Conservation (phyloP, 2,329 filamentous ascomycete species). For the Cladobotryum protrusum region DNA sequence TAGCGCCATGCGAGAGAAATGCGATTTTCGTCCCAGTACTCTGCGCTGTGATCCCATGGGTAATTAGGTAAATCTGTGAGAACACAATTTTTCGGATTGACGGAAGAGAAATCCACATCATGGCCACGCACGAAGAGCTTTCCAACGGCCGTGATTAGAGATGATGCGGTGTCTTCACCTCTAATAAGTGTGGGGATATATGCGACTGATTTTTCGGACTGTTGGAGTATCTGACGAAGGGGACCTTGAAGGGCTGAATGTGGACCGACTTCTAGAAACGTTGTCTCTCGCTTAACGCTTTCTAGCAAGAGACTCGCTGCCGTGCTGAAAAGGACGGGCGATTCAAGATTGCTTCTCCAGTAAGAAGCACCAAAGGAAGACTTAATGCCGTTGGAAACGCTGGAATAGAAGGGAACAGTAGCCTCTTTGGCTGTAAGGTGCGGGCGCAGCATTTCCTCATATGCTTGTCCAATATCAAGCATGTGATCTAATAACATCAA, state of each 20-base stretch:
- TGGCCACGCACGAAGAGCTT: constrained; percentile 14
- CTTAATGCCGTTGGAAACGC: constrained; percentile 14
- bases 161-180: constrained; percentile 10
- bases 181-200: constrained; percentile 15
- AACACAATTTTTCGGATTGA: constrained; percentile 8
- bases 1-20: constrained; percentile 25
- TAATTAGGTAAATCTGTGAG: constrained; percentile 30
- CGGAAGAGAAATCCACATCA: constrained; percentile 11
- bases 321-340: constrained; percentile 21
- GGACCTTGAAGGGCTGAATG: constrained; percentile 14
- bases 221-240: constrained; percentile 12
- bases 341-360: constrained; percentile 26
- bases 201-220: neutral
- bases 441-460: constrained; percentile 4
- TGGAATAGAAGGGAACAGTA: constrained; percentile 18
- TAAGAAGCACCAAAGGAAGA: constrained; percentile 16
- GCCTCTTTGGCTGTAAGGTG: neutral
- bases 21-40: constrained; percentile 28
- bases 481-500: constrained; percentile 2
- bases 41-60: constrained; percentile 30
- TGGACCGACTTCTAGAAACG: constrained; percentile 19
- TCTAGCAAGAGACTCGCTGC: constrained; percentile 9
- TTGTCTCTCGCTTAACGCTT: no score
- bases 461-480: constrained; percentile 1
- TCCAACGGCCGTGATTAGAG: constrained; percentile 21